These are phyloP conservation scores for Aschersonia sp. DNA, from an alignment of 2,329 filamentous ascomycete species.

Conservation along the genomic window DNA sequence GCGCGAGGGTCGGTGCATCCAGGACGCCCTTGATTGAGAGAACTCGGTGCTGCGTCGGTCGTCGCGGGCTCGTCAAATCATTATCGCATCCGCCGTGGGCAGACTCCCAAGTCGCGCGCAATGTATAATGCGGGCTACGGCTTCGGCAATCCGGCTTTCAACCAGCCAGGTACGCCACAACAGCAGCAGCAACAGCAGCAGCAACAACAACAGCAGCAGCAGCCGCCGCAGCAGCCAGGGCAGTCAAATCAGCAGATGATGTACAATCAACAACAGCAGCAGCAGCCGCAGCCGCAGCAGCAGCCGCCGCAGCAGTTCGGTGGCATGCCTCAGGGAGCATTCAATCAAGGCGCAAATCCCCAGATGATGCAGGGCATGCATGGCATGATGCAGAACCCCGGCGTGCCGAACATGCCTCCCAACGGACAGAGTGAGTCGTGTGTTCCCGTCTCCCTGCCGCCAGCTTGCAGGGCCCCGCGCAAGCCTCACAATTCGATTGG, in stretches of 20 bases:
- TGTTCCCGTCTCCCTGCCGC: background rate
- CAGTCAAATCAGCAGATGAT: slow-evolving; percentile 10
- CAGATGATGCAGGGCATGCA: slow-evolving; percentile 40
- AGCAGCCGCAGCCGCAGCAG: slow-evolving; percentile 42
- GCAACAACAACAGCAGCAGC: slow-evolving; percentile 30
- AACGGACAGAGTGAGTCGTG: slow-evolving; percentile 44
- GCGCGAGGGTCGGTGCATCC: background rate
- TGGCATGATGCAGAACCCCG: slow-evolving; percentile 50
- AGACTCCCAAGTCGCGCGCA: slow-evolving; percentile 6
- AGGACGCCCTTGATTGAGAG: background rate
- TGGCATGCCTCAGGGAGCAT: slow-evolving; percentile 36
- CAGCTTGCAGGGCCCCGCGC: no score
- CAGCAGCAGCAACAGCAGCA: slow-evolving; percentile 28
- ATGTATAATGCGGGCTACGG: slow-evolving; percentile 44
- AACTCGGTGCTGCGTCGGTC: no score
- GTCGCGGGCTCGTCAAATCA: no score
- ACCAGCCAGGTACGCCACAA: slow-evolving; percentile 14
- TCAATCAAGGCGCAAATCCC: slow-evolving; percentile 34
- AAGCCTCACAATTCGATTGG: no score
- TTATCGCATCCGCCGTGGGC: background rate
- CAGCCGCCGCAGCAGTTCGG: slow-evolving; percentile 40
- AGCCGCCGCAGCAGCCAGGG: slow-evolving; percentile 29
- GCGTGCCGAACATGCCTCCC: slow-evolving; percentile 42
- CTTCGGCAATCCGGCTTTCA: slow-evolving; percentile 35
- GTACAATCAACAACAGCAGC: slow-evolving; percentile 23